These are phyloP conservation scores for Penicillium oxalicum DNA, from an alignment of 2,329 filamentous ascomycete genomes.

Conservation along the genomic window DNA sequence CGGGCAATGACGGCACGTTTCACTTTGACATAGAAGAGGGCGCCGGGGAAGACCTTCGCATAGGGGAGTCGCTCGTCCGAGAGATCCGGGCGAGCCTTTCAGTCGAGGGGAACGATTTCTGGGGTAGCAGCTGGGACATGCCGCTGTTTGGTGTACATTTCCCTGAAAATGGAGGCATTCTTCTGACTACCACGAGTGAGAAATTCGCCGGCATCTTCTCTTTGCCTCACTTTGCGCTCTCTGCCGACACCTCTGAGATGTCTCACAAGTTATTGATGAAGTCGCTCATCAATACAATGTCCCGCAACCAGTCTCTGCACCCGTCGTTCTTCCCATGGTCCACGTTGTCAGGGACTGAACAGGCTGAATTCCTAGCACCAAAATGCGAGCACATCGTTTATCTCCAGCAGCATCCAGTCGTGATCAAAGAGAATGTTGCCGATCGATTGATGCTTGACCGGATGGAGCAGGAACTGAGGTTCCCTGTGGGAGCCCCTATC, in stretches of 20 bases:
- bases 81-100: constrained; percentile 65
- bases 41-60: constrained; percentile 31
- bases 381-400: constrained; percentile 89
- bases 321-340: constrained; percentile 66
- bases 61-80: constrained; percentile 53
- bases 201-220: constrained; percentile 91
- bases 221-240: constrained; percentile 73
- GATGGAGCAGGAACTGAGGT: constrained; percentile 55
- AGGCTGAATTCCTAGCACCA: constrained; percentile 50
- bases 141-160: constrained; percentile 80
- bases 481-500: constrained; percentile 52
- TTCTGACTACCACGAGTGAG: constrained; percentile 85
- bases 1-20: constrained; percentile 63
- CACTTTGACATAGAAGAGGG: constrained; percentile 61
- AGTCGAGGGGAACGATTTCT: constrained; percentile 64
- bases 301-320: constrained; percentile 54
- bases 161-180: constrained; percentile 67
- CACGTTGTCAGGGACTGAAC: constrained; percentile 54
- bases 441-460: constrained; percentile 39
- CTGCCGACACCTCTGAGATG: constrained; percentile 49
- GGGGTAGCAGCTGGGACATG: constrained; percentile 72
- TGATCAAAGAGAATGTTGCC: constrained; percentile 24
- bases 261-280: constrained; percentile 63
- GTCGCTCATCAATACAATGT: constrained; percentile 62
- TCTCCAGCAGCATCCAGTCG: constrained; percentile 56